phyloP scores from a whole-genome alignment of 495 filamentous ascomycete species.

The Penicillium canariense region DNA sequence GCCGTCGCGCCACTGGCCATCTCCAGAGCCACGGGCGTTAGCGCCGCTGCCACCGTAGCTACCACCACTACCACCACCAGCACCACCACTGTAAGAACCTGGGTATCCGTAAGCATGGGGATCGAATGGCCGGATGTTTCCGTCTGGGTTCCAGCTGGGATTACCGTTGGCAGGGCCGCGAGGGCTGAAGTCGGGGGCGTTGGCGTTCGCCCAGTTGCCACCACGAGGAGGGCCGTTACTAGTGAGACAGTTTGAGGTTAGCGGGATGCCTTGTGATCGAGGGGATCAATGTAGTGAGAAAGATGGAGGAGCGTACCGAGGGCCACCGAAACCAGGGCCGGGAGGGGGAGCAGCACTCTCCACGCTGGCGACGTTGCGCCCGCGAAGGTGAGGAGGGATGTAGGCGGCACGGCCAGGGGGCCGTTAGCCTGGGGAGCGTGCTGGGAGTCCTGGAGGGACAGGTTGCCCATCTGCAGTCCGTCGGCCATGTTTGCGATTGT shows the following conservation, averaged over 20 bases:
- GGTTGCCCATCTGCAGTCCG: constrained; percentile 85
- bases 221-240: constrained; percentile 49
- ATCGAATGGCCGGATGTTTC: constrained; percentile 52
- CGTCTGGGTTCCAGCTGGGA: constrained; percentile 39
- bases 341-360: constrained; percentile 41
- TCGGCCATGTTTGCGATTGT: constrained; percentile 77
- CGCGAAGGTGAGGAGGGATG: constrained; percentile 93
- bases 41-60: constrained; percentile 47
- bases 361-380: constrained; percentile 41
- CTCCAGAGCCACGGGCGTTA: constrained; percentile 71
- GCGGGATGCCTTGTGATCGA: background rate
- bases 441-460: constrained; percentile 71
- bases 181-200: constrained; percentile 66
- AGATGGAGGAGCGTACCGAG: constrained; percentile 36
- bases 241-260: constrained; percentile 10
- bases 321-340: constrained; percentile 31
- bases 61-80: constrained; percentile 48
- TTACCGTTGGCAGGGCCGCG: constrained; percentile 54
- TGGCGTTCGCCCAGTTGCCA: constrained; percentile 66
- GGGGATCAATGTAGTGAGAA: background rate
- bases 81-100: constrained; percentile 51
- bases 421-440: constrained; percentile 54
- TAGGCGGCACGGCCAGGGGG: constrained; percentile 70
- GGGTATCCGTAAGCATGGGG: constrained; percentile 67
- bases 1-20: constrained; percentile 93